Evolutionary conservation across 2,329 filamentous ascomycete species (phyloP).

Genomic region (Pseudocercospora macadamiae): DNA sequence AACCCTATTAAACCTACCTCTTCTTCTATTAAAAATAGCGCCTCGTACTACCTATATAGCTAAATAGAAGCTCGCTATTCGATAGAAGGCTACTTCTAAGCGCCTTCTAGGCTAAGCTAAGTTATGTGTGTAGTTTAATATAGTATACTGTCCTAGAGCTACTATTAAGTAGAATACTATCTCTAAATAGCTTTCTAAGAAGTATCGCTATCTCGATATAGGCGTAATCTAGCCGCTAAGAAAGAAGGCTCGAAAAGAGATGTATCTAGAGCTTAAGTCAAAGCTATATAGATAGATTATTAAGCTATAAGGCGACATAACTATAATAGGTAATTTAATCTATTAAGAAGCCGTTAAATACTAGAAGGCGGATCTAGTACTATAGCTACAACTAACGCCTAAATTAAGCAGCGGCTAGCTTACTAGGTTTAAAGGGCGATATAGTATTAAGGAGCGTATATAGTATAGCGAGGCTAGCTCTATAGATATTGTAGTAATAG

Average conservation of each 20-base stretch:
- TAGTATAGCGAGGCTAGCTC: constrained; percentile 9
- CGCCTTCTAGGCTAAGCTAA: background rate
- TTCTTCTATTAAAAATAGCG: background rate
- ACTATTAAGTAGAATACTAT: background rate
- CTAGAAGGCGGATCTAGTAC: background rate
- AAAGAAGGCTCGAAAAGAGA: background rate
- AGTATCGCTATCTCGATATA: background rate
- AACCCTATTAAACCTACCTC: too few relatives aligned
- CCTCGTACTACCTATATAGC: background rate
- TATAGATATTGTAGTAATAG: background rate
- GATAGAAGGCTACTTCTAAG: background rate
- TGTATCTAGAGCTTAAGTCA: background rate
- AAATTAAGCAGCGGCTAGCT: constrained; percentile 1
- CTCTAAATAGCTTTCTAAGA: background rate
- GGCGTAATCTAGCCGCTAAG: background rate
- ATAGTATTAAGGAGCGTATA: constrained; percentile 1
- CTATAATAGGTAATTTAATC: background rate
- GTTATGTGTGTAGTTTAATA: background rate
- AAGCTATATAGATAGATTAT: background rate
- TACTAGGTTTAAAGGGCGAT: background rate
- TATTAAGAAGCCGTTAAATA: background rate
- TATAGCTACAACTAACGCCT: background rate
- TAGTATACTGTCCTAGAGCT: background rate
- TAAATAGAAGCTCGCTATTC: background rate
- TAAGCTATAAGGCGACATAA: background rate